Conservation (phyloP, 371 early-diverging fungal species). For the Cokeromyces recurvatus region DNA sequence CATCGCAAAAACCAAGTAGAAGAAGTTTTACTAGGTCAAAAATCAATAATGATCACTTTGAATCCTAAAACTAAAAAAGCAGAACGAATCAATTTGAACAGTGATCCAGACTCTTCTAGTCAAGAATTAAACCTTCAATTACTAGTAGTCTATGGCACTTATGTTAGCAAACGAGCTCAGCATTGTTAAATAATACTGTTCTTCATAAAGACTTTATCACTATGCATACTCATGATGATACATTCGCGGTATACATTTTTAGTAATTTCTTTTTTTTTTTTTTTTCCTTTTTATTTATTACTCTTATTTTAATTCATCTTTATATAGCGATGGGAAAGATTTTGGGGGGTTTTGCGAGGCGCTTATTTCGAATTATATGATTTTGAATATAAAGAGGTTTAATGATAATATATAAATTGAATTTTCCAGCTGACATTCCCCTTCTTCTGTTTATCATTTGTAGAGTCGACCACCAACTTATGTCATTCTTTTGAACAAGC, state of each 20-base stretch:
- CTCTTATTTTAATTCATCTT: not conserved
- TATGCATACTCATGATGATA: conserved; percentile 17
- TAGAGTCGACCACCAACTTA: too few species aligned
- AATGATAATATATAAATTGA: too few species aligned
- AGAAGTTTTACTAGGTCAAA: conserved; percentile 19
- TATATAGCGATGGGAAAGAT: conserved; percentile 25
- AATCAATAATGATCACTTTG: conserved; percentile 12
- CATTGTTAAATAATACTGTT: conserved; percentile 19
- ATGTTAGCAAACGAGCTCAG: conserved; percentile 22
- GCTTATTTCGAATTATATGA: conserved; percentile 29
- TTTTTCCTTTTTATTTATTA: not conserved
- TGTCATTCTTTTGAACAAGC: too few species aligned
- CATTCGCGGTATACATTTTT: conserved; percentile 28
- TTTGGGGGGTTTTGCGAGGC: conserved; percentile 32
- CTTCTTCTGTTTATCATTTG: too few species aligned
- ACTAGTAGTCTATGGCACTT: conserved; percentile 24
- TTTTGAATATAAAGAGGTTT: too few species aligned
- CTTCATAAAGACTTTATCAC: conserved; percentile 27
- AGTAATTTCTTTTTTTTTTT: too few species aligned
- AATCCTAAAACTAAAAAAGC: conserved; percentile 14
- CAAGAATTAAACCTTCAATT: conserved; percentile 19
- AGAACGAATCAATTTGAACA: conserved; percentile 17
- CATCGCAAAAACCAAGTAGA: conserved; percentile 7
- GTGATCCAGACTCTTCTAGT: conserved; percentile 7
- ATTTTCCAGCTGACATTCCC: too few species aligned